Base-by-base conservation (phyloP, 1,284 basidiomycete genomes). In the Coniferiporia weirii region DNA sequence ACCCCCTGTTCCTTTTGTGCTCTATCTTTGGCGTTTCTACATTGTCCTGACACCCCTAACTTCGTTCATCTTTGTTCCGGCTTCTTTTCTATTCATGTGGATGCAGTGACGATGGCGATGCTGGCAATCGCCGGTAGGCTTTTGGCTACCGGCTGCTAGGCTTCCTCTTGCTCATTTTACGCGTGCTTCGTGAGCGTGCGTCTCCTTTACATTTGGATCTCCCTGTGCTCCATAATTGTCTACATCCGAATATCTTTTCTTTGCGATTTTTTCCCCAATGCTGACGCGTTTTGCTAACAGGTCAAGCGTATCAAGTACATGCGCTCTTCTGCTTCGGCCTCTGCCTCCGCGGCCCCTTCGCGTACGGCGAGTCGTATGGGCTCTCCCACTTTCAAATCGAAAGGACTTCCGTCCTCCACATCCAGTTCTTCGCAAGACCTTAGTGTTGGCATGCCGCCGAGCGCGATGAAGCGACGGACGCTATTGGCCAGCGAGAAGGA, bases 251-350 rank as follows among this genome's bases (percentile, higher is more conserved):
- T 43, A 13, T 43, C 7, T 43, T 43, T 43, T 3, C 17, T 46
- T n/a, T 45, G 43, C 36, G 43, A 9, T 45, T 45, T 15, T 17
- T 15, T 45, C 15, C 8, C 17, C 32, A 19, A 52, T 20, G 32
- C 45, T 8, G 40, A 6, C 17, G 4, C 17, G 10, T 57, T 38
- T 43, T 20, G n/a, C 7, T 44, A n/a, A 9, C 8, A 62, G 61
- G 61, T 62, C 7, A 62, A 62, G 49, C 57, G 61, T 3, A 62
- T 62, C 45, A 62, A 62, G 43, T 54, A 62, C 44, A 46, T 59
- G 53, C 57, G 57, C 7, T 35, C 52, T 15, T 22, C 54, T 19
- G 17, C 54, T 12, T 48, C 45, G 6, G 54, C 54, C 12, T 45
- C 56, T 32, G 51, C 56, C 36, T n/a, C 45, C 13, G 44, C 20